Conservation (phyloP, 1,284 basidiomycete species). For the Wallemia ichthyophaga region DNA sequence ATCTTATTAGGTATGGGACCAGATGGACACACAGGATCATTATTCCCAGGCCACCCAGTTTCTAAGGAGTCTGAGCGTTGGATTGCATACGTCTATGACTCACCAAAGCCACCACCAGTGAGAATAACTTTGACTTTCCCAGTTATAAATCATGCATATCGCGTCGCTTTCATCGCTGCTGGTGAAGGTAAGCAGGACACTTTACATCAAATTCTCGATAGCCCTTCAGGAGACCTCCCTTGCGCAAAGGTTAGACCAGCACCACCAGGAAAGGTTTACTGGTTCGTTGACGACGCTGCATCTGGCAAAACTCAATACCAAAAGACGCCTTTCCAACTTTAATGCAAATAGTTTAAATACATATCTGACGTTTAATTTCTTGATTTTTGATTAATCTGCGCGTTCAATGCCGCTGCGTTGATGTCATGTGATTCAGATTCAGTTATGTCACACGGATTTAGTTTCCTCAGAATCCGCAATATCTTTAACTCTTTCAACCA, state of each 20-base stretch:
- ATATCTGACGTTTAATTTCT: background rate
- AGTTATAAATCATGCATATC: constrained; percentile 66
- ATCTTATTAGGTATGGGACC: constrained; percentile 77
- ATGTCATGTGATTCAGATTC: background rate
- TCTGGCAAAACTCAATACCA: constrained; percentile 29
- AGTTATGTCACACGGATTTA: background rate
- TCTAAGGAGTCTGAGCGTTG: constrained; percentile 61
- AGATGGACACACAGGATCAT: constrained; percentile 83
- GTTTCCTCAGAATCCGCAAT: background rate
- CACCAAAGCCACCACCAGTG: constrained; percentile 70
- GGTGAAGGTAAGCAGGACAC: constrained; percentile 60
- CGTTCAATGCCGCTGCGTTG: background rate
- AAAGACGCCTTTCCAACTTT: constrained; percentile 10
- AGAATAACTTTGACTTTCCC: constrained; percentile 60
- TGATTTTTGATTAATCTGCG: background rate
- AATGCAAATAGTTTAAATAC: background rate
- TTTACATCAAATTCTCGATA: constrained; percentile 42
- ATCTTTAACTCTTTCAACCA: background rate
- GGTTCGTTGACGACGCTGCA: constrained; percentile 68
- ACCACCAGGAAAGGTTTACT: constrained; percentile 54
- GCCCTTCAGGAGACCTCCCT: constrained; percentile 50
- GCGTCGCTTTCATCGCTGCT: constrained; percentile 59
- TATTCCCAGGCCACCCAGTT: constrained; percentile 74
- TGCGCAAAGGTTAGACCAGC: constrained; percentile 50
- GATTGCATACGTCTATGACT: constrained; percentile 78